A percentile compares a stretch with the other conserved stretches of the same genome.
Evolutionary conservation across 257 asterid genomes (phyloP).

Genomic region (Petunia secreta): DNA sequence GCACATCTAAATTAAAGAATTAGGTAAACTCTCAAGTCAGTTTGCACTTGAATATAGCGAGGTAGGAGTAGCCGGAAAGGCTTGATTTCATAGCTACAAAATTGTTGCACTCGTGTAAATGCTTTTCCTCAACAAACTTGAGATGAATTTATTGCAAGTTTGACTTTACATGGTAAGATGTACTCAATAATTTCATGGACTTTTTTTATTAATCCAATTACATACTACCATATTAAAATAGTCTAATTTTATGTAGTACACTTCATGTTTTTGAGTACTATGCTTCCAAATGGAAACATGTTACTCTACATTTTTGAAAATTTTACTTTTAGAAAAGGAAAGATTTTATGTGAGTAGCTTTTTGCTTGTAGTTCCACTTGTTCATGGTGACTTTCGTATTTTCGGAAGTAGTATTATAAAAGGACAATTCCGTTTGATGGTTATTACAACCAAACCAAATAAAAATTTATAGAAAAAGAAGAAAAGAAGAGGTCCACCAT

Average conservation of each 20-base stretch:
- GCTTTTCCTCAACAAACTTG: not conserved
- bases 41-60: not conserved
- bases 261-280: not conserved
- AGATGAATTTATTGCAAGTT: not conserved
- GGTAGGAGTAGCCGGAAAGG: not conserved
- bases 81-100: not conserved
- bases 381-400: conserved; percentile 22
- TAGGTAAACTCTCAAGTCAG: not conserved
- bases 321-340: conserved; percentile 20
- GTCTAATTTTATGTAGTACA: not conserved
- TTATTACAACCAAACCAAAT: not conserved
- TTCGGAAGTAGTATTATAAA: conserved; percentile 18
- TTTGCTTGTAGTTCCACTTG: conserved; percentile 9
- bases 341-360: conserved; percentile 18
- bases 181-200: no score
- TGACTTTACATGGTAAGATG: not conserved
- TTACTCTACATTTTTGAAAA: not conserved
- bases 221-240: conserved; percentile 2
- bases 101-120: not conserved
- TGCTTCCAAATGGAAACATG: conserved; percentile 7
- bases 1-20: not conserved
- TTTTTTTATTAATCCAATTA: no score
- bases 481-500: not conserved
- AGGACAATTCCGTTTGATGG: not conserved
- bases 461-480: no score